Evolutionary conservation across 805 yeast species (phyloP), one percentile per base, ranked within the genome.

Genomic region (Dipodascopsis tothii): DNA sequence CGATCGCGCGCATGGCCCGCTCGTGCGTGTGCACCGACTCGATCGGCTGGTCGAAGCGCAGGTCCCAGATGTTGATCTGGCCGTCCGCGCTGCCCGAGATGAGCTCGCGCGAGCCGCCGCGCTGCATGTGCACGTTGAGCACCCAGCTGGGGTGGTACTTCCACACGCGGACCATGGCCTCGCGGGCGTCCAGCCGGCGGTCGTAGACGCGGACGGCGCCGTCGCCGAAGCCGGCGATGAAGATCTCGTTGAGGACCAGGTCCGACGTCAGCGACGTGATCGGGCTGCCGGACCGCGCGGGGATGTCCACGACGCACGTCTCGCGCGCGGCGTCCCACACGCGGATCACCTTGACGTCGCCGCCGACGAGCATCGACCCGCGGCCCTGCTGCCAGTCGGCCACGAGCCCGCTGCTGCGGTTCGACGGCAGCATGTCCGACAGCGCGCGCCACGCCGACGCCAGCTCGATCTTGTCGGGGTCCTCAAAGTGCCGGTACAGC

Each of bases 311-410:
- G 38, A 84, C 72, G 58, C 95, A 82, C 40, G 82, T 70, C 59
- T 92, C 98, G 28, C 96, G 70, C 9, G 95, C 92, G 0, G 97
- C 97, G 65, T 92, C 97, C 98, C 98, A 92, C 1, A 88, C 71
- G 45, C 95, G 70, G 43, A 92, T 85, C 20, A 87, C 80, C 56
- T 88, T 84, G 5, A 85, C 95, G 67, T 92, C 97, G 37, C 98
- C 98, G 33, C 95, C 87, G 1, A 84, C 95, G 42, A 90, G 67
- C 32, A 92, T 67, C 0, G 95, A 77, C 0, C 98, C 98, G 48
- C 96, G 70, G 36, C 92, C 81, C 59, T 92, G 98, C 62, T 90
- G 97, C 98, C 98, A 92, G 54, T 92, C 97, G 7, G 88, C 78
- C 17, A 86, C 73, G 41, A 90, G 67, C 3, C 96, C 96, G 14